Evolutionary conservation across 2,329 filamentous ascomycete genomes (phyloP).

Genomic region (Fusarium sp.): DNA sequence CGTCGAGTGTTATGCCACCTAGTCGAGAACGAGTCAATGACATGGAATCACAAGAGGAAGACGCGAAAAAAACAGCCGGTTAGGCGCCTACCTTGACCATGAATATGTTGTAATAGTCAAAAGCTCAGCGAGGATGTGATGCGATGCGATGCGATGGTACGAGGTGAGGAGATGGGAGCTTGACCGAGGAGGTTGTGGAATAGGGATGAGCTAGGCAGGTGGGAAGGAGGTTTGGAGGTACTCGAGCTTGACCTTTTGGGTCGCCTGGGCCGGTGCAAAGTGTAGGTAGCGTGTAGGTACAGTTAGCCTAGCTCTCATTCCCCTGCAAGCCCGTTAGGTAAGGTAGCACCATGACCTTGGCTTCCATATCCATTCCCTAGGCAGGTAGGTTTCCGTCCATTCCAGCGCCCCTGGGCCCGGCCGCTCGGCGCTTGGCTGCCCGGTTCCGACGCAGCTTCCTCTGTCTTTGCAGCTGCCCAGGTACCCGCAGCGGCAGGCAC

Average conservation of each 20-base stretch:
- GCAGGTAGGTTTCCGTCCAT: background rate
- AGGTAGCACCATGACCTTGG: background rate
- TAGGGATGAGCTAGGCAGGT: slow-evolving; percentile 20
- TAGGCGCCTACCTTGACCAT: background rate
- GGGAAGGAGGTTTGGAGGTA: slow-evolving; percentile 12
- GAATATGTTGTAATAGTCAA: slow-evolving; percentile 6
- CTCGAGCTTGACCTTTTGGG: background rate
- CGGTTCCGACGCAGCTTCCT: background rate
- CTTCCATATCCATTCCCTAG: background rate
- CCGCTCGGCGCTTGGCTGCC: background rate
- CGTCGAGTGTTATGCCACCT: slow-evolving; percentile 1
- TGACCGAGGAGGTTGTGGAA: slow-evolving; percentile 24
- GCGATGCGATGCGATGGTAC: background rate
- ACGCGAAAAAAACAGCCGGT: background rate
- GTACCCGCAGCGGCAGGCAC: background rate
- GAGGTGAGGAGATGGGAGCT: slow-evolving; percentile 37
- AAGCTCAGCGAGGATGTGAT: background rate
- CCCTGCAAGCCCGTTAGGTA: background rate
- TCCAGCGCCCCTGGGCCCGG: background rate
- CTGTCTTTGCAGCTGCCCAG: background rate
- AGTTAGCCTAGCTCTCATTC: background rate
- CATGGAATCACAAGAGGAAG: background rate
- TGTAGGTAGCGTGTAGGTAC: background rate
- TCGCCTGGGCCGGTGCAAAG: background rate
- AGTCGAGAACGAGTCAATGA: background rate